phyloP scores from a whole-genome alignment of 2,329 filamentous ascomycete species.

The Didymella pomorum region DNA sequence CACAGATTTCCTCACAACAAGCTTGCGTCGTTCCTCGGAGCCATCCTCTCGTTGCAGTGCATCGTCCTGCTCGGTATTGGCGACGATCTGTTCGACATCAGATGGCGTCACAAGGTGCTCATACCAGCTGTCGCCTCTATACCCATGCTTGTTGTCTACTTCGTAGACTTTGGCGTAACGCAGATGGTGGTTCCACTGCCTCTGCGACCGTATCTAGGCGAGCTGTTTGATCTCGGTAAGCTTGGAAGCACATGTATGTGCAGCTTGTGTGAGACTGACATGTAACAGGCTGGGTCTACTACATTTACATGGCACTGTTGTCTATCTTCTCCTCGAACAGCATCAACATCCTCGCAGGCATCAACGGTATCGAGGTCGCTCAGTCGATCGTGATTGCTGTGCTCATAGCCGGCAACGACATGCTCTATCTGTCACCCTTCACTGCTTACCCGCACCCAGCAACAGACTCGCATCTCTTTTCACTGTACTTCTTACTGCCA shows the following conservation, averaged over 20 bases:
- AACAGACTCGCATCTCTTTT: conserved; percentile 95
- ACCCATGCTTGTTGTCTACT: conserved; percentile 94
- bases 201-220: conserved; percentile 82
- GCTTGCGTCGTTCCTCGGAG: conserved; percentile 94
- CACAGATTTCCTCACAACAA: conserved; percentile 96
- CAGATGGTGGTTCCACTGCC: conserved; percentile 90
- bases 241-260: not conserved
- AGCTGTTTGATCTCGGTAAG: conserved; percentile 78
- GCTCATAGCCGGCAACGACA: conserved; percentile 85
- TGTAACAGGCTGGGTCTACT: conserved; percentile 69
- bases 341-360: conserved; percentile 99
- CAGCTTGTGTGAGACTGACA: conserved; percentile 26
- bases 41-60: conserved; percentile 89
- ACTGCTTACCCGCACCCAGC: conserved; percentile 87
- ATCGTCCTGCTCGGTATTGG: conserved; percentile 91
- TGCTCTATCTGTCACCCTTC: conserved; percentile 78
- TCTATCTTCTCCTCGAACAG: conserved; percentile 98
- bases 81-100: conserved; percentile 96
- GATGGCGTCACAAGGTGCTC: conserved; percentile 98
- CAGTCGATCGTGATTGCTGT: conserved; percentile 91
- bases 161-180: conserved; percentile 97
- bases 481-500: conserved; percentile 90
- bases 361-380: conserved; percentile 96
- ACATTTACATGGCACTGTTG: conserved; percentile 94
- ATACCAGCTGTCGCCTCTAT: conserved; percentile 94